Evolutionary conservation across 2,329 filamentous ascomycete genomes (phyloP), one percentile per base, ranked within the genome.

Genomic region (Epichloe scottii): DNA sequence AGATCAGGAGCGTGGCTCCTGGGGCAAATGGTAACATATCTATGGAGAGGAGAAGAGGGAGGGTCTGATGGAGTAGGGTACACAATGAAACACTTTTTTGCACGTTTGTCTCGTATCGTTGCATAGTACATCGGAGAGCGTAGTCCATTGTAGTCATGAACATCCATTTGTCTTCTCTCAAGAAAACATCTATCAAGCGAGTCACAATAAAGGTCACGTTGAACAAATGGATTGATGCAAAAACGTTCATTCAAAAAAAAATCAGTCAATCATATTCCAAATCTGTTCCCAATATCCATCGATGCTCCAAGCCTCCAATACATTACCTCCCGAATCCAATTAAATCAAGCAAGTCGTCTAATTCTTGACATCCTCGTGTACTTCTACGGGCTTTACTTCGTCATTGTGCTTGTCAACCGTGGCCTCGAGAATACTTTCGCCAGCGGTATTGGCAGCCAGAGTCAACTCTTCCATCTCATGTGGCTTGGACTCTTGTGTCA

Each of bases 351-450:
- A 21, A 8, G 21, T 7, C 10, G 35, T 52, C 57, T 57, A 65
- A 46, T 58, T 51, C 57, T 64, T 63, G 5, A 63, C 60, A 48
- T 64, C 60, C 21, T 71, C 67, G 47, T 67, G 59, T 6, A 66
- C 64, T 23, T 62, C 60, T 35, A 66, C 59, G 12, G 68, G 66
- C 54, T 71, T 61, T 46, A 69, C 57, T 51, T 61, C 50, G 17
- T 61, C 64, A 33, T 61, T 63, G 41, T 63, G 62, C 56, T 68
- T 65, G 49, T 66, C 58, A 12, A 73, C 54, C 23, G 62, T 61
- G 3, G 68, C 66, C 52, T 69, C 64, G 10, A 71, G 55, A n/a
- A 74, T 61, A 34, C 66, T 65, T 59, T 73, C 71, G 2, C 71
- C 71, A 6, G 71, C 71, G 48, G 62, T 68, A 54, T 74, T 72